Percentiles rank a stretch among this genome's conserved stretches.
These are phyloP conservation scores for Myriosclerotinia scirpicola DNA, from an alignment of 2,329 filamentous ascomycete genomes.

Conservation along the genomic window DNA sequence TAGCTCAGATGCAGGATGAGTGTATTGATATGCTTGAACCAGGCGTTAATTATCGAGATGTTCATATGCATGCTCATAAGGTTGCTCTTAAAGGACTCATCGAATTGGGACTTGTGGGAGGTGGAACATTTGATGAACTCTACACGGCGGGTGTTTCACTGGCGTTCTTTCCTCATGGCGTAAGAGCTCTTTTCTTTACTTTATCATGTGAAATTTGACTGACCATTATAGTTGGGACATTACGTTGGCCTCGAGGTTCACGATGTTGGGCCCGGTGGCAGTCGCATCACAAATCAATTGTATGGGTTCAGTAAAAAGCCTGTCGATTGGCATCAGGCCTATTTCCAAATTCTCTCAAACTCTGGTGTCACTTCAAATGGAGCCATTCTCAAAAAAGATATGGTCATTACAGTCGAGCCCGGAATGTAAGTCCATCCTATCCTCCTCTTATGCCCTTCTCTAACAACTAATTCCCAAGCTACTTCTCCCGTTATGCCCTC, in stretches of 20 bases:
- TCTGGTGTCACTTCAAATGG: slow-evolving; percentile 20
- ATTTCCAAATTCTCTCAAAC: slow-evolving; percentile 25
- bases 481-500: slow-evolving; percentile 73
- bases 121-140: slow-evolving; percentile 57
- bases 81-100: slow-evolving; percentile 72
- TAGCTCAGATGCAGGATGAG: slow-evolving; percentile 75
- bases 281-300: slow-evolving; percentile 40
- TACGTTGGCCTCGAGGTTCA: slow-evolving; percentile 67
- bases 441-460: neutral
- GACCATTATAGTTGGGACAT: slow-evolving; percentile 40
- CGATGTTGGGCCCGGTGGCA: slow-evolving; percentile 50
- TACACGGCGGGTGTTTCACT: slow-evolving; percentile 53
- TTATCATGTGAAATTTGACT: neutral
- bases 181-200: slow-evolving; percentile 23
- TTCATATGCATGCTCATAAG: slow-evolving; percentile 71
- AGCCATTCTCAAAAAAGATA: slow-evolving; percentile 54
- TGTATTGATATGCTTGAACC: slow-evolving; percentile 70
- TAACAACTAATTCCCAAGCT: slow-evolving; percentile 47
- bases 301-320: slow-evolving; percentile 16
- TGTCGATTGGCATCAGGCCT: slow-evolving; percentile 27
- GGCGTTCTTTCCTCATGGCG: slow-evolving; percentile 66
- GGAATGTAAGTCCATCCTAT: slow-evolving; percentile 54
- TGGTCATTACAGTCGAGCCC: slow-evolving; percentile 78
- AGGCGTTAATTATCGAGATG: slow-evolving; percentile 66
- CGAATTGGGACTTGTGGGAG: slow-evolving; percentile 68